Conservation (phyloP, 1,284 basidiomycete species). For the Amylostereum chailletii region DNA sequence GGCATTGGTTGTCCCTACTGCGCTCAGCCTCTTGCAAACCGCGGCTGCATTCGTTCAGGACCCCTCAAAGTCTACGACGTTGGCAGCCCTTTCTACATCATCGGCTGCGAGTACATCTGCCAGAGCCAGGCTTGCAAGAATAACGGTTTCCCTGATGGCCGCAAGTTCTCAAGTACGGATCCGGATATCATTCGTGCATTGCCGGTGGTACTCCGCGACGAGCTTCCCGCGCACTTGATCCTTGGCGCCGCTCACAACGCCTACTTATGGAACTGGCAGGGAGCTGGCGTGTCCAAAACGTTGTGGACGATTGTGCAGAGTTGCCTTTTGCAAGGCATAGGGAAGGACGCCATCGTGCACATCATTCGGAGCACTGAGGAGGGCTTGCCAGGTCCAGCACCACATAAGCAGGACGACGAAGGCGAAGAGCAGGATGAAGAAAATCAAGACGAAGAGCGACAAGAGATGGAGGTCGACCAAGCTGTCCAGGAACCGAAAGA, state of each 20-base stretch:
- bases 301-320: slow-evolving; percentile 64
- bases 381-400: slow-evolving; percentile 34
- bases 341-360: slow-evolving; percentile 48
- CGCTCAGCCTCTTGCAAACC: slow-evolving; percentile 43
- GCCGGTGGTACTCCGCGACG: slow-evolving; percentile 54
- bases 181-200: slow-evolving; percentile 57
- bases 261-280: slow-evolving; percentile 66
- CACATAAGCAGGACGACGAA: slow-evolving; percentile 19
- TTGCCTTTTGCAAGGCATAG: slow-evolving; percentile 42
- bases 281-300: slow-evolving; percentile 53
- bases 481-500: slow-evolving; percentile 10
- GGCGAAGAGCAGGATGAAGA: slow-evolving; percentile 27
- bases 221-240: slow-evolving; percentile 58
- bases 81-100: slow-evolving; percentile 67
- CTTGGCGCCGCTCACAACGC: slow-evolving; percentile 29
- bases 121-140: slow-evolving; percentile 39
- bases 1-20: slow-evolving; percentile 64
- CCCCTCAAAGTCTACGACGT: slow-evolving; percentile 70
- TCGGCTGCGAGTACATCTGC: slow-evolving; percentile 71
- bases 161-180: slow-evolving; percentile 62
- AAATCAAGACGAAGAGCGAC: slow-evolving; percentile 17
- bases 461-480: slow-evolving; percentile 20
- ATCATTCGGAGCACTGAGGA: slow-evolving; percentile 47
- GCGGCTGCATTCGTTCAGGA: slow-evolving; percentile 59
- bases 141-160: slow-evolving; percentile 36